These are phyloP conservation scores for Dissophora globulifera DNA, from an alignment of 192 early-diverging fungal species.

Conservation along the genomic window DNA sequence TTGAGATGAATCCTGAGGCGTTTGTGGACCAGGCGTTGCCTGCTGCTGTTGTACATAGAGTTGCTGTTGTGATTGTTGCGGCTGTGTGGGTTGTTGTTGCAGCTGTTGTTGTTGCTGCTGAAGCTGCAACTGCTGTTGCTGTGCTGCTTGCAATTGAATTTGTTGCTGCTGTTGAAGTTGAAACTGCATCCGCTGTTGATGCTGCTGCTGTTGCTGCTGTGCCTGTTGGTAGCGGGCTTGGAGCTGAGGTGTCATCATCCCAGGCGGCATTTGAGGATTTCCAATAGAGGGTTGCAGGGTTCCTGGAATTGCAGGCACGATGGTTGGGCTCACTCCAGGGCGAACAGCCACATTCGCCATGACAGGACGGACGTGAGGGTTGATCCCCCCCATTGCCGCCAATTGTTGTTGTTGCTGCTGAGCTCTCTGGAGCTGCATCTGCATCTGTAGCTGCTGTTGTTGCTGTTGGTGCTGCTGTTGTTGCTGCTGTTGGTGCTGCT, in stretches of 20 bases:
- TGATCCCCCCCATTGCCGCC: slow-evolving; percentile 22
- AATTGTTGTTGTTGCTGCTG: slow-evolving; percentile 30
- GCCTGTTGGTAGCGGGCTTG: slow-evolving; percentile 1
- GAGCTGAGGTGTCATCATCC: slow-evolving; percentile 16
- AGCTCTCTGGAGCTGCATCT: slow-evolving; percentile 4
- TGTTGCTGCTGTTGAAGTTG: slow-evolving; percentile 6
- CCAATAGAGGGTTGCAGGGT: slow-evolving; percentile 8
- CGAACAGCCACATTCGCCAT: slow-evolving; percentile 15
- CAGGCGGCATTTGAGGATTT: slow-evolving; percentile 13
- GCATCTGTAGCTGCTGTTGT: slow-evolving; percentile 16
- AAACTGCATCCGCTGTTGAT: neutral
- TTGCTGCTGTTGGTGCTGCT: slow-evolving; percentile 8
- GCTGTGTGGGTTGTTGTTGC: slow-evolving; percentile 8
- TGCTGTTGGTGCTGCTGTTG: slow-evolving; percentile 13
- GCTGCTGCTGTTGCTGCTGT: slow-evolving; percentile 4
- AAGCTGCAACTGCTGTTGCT: slow-evolving; percentile 14
- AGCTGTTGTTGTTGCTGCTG: slow-evolving; percentile 24
- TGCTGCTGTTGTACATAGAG: slow-evolving; percentile 32
- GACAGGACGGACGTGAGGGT: slow-evolving; percentile 21
- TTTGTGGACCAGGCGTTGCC: slow-evolving; percentile 26
- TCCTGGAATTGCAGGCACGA: slow-evolving; percentile 4
- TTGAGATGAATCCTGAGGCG: slow-evolving; percentile 41
- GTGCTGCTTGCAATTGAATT: slow-evolving; percentile 5
- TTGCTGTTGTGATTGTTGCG: slow-evolving; percentile 16
- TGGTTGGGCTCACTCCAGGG: slow-evolving; percentile 29